Base-by-base conservation (phyloP, 2,329 filamentous ascomycete species). In the Xylariaceae sp. region DNA sequence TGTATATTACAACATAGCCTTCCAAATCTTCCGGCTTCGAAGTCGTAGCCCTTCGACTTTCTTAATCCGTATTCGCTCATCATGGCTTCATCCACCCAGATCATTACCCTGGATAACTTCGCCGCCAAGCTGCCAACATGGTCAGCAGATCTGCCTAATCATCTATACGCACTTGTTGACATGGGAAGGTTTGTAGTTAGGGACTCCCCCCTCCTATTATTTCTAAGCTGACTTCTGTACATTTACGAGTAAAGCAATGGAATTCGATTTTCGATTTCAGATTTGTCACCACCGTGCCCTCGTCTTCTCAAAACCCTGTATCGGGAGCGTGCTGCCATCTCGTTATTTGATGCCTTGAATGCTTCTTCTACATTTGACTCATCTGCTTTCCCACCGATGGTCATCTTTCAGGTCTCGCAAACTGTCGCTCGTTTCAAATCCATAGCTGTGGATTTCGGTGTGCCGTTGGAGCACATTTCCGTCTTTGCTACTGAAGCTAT, bases 401-500 rank as follows among this genome's bases (percentile, higher is more conserved):
- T 80, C 6, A 88, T 94, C 47, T 52, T 66, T 1, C 67, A 74
- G n/a, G 87, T 95, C 10, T 68, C 87, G 5, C 67, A 75, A 23
- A 80, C 82, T 2, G 69, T 95, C 10, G 69, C 77, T 19, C 80
- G 82, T 22, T 95, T 95, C 71, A 80, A 80, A 49, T 71, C 71
- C 21, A 85, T 86, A 41, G 92, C 89, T 47, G 62, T 74, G 44
- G 78, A 83, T 47, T 88, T 88, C 60, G 73, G 74, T 16, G 88
- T 95, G 0, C 80, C 80, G 0, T 62, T 72, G 1, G 55, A 66
- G 25, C 82, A 90, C 52, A 79, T 92, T 48, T 77, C 79, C 17
- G 79, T 95, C 8, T 79, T 96, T 34, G 91, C 90, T 17, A 96
- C 91, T 0, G 91, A 95, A 65, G 91, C 91, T 4, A 93, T 91